Percentiles rank a stretch among this genome's conserved stretches.
These are phyloP conservation scores for Fusarium cicatricum DNA, from an alignment of 2,329 filamentous ascomycete genomes.

Conservation along the genomic window DNA sequence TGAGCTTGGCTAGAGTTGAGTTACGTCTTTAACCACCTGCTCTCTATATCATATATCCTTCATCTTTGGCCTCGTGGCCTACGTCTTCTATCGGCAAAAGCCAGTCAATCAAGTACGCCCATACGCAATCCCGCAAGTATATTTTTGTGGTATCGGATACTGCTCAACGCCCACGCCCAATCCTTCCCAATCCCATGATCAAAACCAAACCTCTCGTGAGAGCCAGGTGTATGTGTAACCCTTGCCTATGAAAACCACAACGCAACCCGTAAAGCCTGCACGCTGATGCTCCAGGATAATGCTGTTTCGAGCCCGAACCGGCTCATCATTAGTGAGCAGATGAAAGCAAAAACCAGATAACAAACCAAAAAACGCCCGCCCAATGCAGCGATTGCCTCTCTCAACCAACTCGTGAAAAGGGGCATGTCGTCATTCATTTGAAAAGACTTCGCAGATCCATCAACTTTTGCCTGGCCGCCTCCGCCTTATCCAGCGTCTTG, in stretches of 20 bases:
- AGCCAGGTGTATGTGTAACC: conserved; percentile 37
- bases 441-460: conserved; percentile 68
- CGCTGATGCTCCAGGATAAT: conserved; percentile 25
- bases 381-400: conserved; percentile 29
- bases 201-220: conserved; percentile 42
- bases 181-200: conserved; percentile 24
- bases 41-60: conserved; percentile 18
- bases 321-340: conserved; percentile 37
- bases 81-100: conserved; percentile 6
- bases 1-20: background rate
- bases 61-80: conserved; percentile 5
- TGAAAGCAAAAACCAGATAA: conserved; percentile 39
- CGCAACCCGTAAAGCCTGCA: conserved; percentile 28
- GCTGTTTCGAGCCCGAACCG: conserved; percentile 25
- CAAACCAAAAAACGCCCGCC: conserved; percentile 35
- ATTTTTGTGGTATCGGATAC: conserved; percentile 32
- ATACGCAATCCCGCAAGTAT: conserved; percentile 24
- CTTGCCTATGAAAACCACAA: conserved; percentile 19
- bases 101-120: conserved; percentile 14
- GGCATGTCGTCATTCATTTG: conserved; percentile 49
- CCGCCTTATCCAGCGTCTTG: conserved; percentile 59
- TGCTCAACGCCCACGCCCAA: conserved; percentile 32
- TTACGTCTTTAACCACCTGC: conserved; percentile 9
- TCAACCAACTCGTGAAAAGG: conserved; percentile 12
- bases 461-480: conserved; percentile 67